These are phyloP conservation scores for Arabidopsis arenosa DNA, from an alignment of 345 rosid species.

Conservation along the genomic window DNA sequence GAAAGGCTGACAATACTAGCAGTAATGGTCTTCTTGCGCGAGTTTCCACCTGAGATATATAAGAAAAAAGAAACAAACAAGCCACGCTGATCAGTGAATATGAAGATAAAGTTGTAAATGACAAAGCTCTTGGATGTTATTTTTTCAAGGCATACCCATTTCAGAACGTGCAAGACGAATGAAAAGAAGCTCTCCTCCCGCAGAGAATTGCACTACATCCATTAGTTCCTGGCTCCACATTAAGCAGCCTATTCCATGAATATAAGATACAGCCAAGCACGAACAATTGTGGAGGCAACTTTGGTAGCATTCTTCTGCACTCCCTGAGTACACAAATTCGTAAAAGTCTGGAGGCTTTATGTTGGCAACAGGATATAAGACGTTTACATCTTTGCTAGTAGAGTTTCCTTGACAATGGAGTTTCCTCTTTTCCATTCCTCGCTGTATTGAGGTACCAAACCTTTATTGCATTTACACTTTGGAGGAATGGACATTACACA, in stretches of 20 bases:
- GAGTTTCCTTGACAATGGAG: slow-evolving; percentile 7
- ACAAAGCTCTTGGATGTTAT: background rate
- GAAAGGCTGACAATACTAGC: no score
- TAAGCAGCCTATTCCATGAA: slow-evolving; percentile 32
- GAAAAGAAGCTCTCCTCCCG: slow-evolving; percentile 7
- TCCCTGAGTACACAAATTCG: background rate
- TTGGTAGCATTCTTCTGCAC: slow-evolving; percentile 1
- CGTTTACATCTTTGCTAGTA: slow-evolving; percentile 3
- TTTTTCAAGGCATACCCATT: background rate
- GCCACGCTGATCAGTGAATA: background rate
- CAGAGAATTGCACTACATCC: background rate
- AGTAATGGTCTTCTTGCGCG: no score
- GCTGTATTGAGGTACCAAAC: slow-evolving; percentile 29
- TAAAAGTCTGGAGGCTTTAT: slow-evolving; percentile 37
- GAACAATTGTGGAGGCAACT: slow-evolving; percentile 36
- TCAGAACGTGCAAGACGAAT: slow-evolving; percentile 37
- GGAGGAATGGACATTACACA: background rate
- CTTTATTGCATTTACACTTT: slow-evolving; percentile 26
- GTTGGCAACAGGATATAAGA: slow-evolving; percentile 10
- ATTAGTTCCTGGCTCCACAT: slow-evolving; percentile 20
- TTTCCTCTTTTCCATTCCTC: slow-evolving; percentile 20
- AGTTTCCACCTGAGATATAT: no score
- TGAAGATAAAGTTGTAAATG: background rate
- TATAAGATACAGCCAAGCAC: slow-evolving; percentile 31
- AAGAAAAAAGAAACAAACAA: background rate